Base-by-base conservation (phyloP, 2,329 filamentous ascomycete species). In the Dactylellina cionopaga region DNA sequence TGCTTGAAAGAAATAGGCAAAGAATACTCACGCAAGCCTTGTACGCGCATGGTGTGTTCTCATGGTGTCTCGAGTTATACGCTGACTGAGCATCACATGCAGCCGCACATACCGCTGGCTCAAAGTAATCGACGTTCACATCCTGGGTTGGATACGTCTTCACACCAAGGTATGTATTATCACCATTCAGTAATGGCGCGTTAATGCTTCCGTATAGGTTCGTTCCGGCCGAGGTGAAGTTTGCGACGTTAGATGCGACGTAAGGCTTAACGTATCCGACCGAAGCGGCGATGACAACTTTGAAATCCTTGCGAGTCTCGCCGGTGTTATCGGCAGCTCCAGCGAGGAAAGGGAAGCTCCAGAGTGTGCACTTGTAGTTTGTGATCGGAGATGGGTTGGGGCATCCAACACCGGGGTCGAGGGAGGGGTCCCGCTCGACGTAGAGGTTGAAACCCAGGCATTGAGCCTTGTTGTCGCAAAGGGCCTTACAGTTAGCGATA, bases 341-440 rank as follows among this genome's bases (percentile, higher is more conserved):
- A 31, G 76, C 74, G 22, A 78, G 75, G 62, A 81, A 78, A 47
- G 66, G 74, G 59, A 79, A 79, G 35, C 80, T 79, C 78, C 78
- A 81, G 29, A 81, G 78, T 5, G 80, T 79, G 76, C 80, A 81
- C 76, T 80, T 80, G 78, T 79, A 80, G 77, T 78, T 80, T 66
- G 80, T 80, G 59, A 80, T 79, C 11, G 79, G 78, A 9, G 77
- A 62, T 33, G 80, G 80, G 75, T 80, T 79, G 10, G 79, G 78
- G 77, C 80, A 81, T 75, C 78, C 62, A 56, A 75, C 56, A 75
- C 75, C 54, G 9, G 65, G 73, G 76, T 77, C 60, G 62, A 75
- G 35, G 52, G 52, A 74, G 71, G 76, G 77, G 76, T 75, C 64
- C 15, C 75, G 74, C 64, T 76, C 75, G 31, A 73, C 64, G 56